Conservation (phyloP, 2,329 filamentous ascomycete genomes). For the Dothideomycetes sp. region DNA sequence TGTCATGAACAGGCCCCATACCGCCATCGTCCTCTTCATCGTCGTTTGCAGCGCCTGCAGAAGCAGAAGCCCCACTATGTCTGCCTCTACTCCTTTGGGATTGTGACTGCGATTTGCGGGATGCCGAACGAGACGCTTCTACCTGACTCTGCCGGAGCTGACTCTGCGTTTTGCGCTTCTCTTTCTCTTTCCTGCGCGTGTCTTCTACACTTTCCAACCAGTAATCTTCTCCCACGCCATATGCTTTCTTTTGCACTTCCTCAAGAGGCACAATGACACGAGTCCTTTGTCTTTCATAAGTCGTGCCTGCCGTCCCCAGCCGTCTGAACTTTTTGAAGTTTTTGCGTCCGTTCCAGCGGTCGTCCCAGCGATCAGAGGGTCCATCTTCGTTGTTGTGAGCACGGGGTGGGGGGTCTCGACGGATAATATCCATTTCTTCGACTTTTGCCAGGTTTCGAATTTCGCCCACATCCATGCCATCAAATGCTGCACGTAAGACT, state of each 20-base stretch:
- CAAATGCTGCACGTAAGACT: conserved; percentile 43
- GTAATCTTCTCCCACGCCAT: conserved; percentile 65
- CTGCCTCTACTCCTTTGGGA: not conserved
- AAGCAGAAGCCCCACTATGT: not conserved
- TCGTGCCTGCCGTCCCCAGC: conserved; percentile 24
- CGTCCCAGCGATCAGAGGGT: conserved; percentile 63
- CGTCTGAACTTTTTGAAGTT: conserved; percentile 85
- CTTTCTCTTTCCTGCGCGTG: conserved; percentile 14
- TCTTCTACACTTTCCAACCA: conserved; percentile 46
- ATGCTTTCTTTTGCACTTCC: conserved; percentile 59
- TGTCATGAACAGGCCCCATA: conserved; percentile 1
- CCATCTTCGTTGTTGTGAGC: conserved; percentile 24
- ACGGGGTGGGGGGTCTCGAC: conserved; percentile 15
- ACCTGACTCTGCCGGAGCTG: conserved; percentile 4
- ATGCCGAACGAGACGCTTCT: conserved; percentile 1
- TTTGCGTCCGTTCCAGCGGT: conserved; percentile 83
- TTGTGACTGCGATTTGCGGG: not conserved
- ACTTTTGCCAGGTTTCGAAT: conserved; percentile 66
- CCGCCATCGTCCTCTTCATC: not conserved
- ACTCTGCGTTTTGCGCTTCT: conserved; percentile 6
- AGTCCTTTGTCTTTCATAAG: conserved; percentile 31
- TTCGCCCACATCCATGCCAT: conserved; percentile 58
- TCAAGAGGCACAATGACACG: conserved; percentile 60
- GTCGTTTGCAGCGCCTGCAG: too few species aligned
- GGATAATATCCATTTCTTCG: conserved; percentile 60